A percentile compares a stretch with the other conserved stretches of the same genome.
phyloP scores from a whole-genome alignment of 805 yeast genomes.

The Schwanniomyces occidentalis region DNA sequence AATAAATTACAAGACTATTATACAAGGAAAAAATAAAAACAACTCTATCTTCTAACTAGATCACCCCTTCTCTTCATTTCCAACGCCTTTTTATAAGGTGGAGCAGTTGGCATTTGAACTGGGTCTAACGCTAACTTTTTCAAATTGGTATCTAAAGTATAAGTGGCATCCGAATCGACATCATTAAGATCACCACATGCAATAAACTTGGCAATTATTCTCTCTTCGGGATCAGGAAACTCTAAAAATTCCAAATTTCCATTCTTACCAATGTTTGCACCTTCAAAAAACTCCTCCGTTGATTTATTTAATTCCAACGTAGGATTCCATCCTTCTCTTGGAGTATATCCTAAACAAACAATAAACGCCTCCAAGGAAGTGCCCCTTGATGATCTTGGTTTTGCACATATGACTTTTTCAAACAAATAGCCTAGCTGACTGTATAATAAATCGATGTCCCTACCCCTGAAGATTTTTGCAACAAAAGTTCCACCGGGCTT shows the following conservation, averaged over 20 bases:
- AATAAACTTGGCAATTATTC: slow-evolving; percentile 84
- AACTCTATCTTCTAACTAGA: slow-evolving; percentile 15
- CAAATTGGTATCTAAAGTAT: slow-evolving; percentile 49
- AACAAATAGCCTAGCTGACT: slow-evolving; percentile 88
- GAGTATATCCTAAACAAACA: slow-evolving; percentile 85
- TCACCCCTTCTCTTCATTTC: slow-evolving; percentile 80
- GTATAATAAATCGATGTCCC: slow-evolving; percentile 91
- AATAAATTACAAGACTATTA: too few relatives aligned
- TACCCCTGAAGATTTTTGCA: slow-evolving; percentile 94
- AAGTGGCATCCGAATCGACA: slow-evolving; percentile 95
- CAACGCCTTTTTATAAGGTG: slow-evolving; percentile 91
- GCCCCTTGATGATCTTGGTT: slow-evolving; percentile 93
- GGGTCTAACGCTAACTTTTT: slow-evolving; percentile 69
- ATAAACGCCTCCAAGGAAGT: slow-evolving; percentile 92
- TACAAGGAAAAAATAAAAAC: background rate
- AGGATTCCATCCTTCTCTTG: slow-evolving; percentile 85
- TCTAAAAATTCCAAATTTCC: slow-evolving; percentile 47
- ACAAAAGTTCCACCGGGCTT: slow-evolving; percentile 91
- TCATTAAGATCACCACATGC: slow-evolving; percentile 93
- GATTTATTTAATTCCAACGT: slow-evolving; percentile 53
- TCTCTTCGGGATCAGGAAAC: slow-evolving; percentile 55
- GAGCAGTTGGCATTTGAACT: slow-evolving; percentile 93
- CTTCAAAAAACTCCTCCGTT: slow-evolving; percentile 82
- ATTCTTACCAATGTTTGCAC: slow-evolving; percentile 55
- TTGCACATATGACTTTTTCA: slow-evolving; percentile 88